These are phyloP conservation scores for Wallemia ichthyophaga DNA, from an alignment of 1,284 basidiomycete species.

Conservation along the genomic window DNA sequence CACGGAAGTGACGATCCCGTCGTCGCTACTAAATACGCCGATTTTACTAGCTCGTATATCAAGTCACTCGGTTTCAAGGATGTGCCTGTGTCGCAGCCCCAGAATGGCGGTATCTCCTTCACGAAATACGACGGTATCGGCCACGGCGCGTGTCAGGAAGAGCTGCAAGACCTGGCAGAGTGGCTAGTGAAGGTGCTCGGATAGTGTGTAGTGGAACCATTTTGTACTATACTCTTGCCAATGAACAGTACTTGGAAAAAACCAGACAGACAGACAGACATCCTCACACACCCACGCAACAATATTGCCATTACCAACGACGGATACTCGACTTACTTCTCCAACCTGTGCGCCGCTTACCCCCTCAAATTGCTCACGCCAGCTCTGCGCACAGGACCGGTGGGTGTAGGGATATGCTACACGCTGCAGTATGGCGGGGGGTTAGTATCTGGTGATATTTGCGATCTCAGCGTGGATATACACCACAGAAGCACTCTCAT, in stretches of 20 bases:
- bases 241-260: no score
- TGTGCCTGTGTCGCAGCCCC: conserved; percentile 8
- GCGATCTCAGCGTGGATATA: not conserved
- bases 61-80: conserved; percentile 21
- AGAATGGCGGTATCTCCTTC: conserved; percentile 20
- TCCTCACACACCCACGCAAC: not conserved
- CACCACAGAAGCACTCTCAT: not conserved
- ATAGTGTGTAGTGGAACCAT: no score
- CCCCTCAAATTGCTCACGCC: not conserved
- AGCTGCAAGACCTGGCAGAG: conserved; percentile 27
- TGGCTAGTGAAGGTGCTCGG: not conserved
- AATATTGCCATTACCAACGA: not conserved
- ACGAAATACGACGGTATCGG: conserved; percentile 21
- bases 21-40: conserved; percentile 25
- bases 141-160: conserved; percentile 30
- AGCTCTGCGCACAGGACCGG: not conserved
- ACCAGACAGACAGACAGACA: no score
- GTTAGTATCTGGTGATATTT: not conserved
- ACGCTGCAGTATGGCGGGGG: not conserved
- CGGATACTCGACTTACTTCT: not conserved
- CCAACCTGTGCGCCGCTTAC: not conserved
- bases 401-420: not conserved
- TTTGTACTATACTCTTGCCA: no score
- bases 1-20: conserved; percentile 51
- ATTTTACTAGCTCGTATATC: conserved; percentile 26